Evolutionary conservation across 2,329 filamentous ascomycete species (phyloP).

Genomic region (Coniochaeta sp.): DNA sequence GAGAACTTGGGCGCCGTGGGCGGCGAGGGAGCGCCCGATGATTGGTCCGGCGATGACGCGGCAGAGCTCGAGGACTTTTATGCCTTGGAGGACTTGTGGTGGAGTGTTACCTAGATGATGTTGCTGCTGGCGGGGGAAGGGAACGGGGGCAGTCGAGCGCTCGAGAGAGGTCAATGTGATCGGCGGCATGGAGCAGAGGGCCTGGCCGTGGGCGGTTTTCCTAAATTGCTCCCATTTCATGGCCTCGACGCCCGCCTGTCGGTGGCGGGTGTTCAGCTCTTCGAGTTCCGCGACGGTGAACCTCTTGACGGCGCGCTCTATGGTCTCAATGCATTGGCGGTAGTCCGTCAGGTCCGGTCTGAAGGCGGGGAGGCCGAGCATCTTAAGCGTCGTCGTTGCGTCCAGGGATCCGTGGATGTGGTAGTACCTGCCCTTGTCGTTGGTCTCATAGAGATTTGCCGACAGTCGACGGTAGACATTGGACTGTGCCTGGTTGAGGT

Average conservation of each 20-base stretch:
- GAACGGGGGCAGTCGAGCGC: conserved; percentile 13
- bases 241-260: conserved; percentile 54
- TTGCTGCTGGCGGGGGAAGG: conserved; percentile 27
- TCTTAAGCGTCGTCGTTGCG: conserved; percentile 59
- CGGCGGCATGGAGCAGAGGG: conserved; percentile 31
- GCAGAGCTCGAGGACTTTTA: conserved; percentile 69
- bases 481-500: conserved; percentile 63
- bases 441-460: conserved; percentile 65
- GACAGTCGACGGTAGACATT: conserved; percentile 65
- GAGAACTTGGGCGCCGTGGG: conserved; percentile 68
- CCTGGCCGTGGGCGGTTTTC: conserved; percentile 44
- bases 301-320: conserved; percentile 50
- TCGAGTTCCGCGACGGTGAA: conserved; percentile 52
- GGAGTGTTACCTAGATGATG: conserved; percentile 8
- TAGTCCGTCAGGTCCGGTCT: conserved; percentile 56
- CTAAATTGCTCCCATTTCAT: conserved; percentile 54
- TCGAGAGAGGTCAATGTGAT: conserved; percentile 34
- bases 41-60: conserved; percentile 72
- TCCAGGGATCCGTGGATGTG: conserved; percentile 72
- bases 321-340: conserved; percentile 48
- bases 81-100: conserved; percentile 42
- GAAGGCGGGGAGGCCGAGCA: conserved; percentile 60
- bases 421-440: conserved; percentile 59
- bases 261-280: conserved; percentile 43
- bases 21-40: conserved; percentile 63